phyloP scores from a whole-genome alignment of 495 filamentous ascomycete genomes.

The Xylaria longipes region DNA sequence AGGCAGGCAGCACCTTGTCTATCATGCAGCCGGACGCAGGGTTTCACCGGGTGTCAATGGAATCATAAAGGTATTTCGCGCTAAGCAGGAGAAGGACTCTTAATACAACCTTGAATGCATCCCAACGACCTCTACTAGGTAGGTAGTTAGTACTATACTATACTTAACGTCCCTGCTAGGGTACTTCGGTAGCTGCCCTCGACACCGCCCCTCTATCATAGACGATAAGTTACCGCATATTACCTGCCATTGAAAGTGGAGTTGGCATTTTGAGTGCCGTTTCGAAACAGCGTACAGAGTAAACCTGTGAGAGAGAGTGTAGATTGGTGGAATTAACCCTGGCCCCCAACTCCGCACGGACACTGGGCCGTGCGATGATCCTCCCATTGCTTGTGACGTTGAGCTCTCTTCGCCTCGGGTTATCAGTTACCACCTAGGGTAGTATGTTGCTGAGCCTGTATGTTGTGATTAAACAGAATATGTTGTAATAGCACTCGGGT shows the following conservation, averaged over 20 bases:
- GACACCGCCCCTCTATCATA: neutral
- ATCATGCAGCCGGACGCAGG: neutral
- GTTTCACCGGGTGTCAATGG: neutral
- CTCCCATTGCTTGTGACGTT: neutral
- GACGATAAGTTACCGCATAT: neutral
- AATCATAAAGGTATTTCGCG: neutral
- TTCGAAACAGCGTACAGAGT: neutral
- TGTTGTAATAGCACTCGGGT: neutral
- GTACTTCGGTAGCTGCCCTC: neutral
- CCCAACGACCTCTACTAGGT: neutral
- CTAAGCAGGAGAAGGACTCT: no score
- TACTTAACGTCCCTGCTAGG: neutral
- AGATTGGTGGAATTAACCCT: neutral
- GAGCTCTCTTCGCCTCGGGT: neutral
- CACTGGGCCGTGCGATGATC: neutral
- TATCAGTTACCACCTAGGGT: neutral
- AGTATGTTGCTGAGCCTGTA: neutral
- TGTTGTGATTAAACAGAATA: neutral
- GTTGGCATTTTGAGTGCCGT: neutral
- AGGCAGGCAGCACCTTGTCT: neutral
- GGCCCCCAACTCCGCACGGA: neutral
- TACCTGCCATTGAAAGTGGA: neutral
- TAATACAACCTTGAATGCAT: no score
- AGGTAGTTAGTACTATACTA: neutral
- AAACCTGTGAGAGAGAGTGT: neutral